Evolutionary conservation across 2,329 filamentous ascomycete genomes (phyloP).

Genomic region (Pestalotiopsis sp.): DNA sequence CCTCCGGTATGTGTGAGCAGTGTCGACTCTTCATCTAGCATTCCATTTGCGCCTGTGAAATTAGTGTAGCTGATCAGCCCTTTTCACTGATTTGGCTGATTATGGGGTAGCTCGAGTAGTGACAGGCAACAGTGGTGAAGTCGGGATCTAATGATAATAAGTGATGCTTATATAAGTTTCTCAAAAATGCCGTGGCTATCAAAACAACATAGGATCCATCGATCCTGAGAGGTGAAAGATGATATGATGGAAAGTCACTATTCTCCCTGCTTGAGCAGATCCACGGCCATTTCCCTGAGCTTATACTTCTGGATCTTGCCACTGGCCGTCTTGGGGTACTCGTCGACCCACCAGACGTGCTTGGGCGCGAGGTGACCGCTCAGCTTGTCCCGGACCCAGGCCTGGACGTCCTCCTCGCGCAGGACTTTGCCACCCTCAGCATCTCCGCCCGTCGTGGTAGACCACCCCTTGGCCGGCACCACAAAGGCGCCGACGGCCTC

Average conservation of each 20-base stretch:
- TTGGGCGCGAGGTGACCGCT: slow-evolving; percentile 81
- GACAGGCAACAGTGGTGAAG: too few relatives aligned
- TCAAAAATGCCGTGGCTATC: neutral
- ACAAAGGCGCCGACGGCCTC: slow-evolving; percentile 88
- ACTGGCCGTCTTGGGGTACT: slow-evolving; percentile 93
- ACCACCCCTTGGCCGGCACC: slow-evolving; percentile 49
- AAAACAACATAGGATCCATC: neutral
- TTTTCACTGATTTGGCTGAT: too few relatives aligned
- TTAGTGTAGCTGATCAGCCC: too few relatives aligned
- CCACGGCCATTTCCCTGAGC: slow-evolving; percentile 66
- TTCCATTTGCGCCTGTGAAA: too few relatives aligned
- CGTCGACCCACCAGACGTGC: slow-evolving; percentile 82
- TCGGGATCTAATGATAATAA: too few relatives aligned
- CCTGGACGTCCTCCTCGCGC: slow-evolving; percentile 61
- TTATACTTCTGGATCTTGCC: slow-evolving; percentile 98
- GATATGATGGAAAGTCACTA: neutral
- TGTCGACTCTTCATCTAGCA: too few relatives aligned
- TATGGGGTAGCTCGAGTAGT: too few relatives aligned
- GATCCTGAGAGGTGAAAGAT: neutral
- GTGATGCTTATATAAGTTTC: too few relatives aligned
- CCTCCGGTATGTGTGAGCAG: too few relatives aligned
- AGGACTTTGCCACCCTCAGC: slow-evolving; percentile 37
- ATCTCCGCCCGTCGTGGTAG: neutral
- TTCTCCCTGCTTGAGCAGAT: slow-evolving; percentile 23
- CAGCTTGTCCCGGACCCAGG: slow-evolving; percentile 73